phyloP scores from a whole-genome alignment of 2,329 filamentous ascomycete species.

The Neofusicoccum ribis region DNA sequence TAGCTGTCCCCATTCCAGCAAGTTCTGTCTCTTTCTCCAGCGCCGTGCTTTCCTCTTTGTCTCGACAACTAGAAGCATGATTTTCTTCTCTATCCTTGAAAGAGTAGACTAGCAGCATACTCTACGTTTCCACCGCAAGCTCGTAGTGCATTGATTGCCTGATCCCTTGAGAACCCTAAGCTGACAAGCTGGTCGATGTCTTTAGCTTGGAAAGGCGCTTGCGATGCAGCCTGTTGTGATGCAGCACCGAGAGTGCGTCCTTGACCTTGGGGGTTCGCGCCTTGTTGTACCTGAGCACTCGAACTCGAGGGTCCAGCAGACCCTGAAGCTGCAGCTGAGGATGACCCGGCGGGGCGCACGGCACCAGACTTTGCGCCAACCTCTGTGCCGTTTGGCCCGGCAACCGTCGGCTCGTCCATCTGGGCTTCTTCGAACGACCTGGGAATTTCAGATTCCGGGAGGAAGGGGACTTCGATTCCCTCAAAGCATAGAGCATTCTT shows the following conservation, averaged over 20 bases:
- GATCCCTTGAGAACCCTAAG: slow-evolving; percentile 73
- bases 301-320: slow-evolving; percentile 14
- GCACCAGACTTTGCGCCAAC: slow-evolving; percentile 84
- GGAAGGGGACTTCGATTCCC: slow-evolving; percentile 82
- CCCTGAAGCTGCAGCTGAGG: slow-evolving; percentile 27
- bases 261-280: slow-evolving; percentile 29
- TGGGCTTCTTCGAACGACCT: slow-evolving; percentile 71
- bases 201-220: slow-evolving; percentile 55
- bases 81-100: slow-evolving; percentile 31
- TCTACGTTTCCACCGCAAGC: slow-evolving; percentile 85
- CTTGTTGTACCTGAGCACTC: neutral
- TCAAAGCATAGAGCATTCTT: slow-evolving; percentile 86
- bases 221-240: slow-evolving; percentile 23
- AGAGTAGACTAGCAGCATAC: slow-evolving; percentile 79
- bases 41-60: neutral
- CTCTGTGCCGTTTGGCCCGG: slow-evolving; percentile 83
- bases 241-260: slow-evolving; percentile 32
- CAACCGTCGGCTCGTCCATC: slow-evolving; percentile 77
- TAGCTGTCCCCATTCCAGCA: neutral
- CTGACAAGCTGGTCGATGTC: slow-evolving; percentile 74
- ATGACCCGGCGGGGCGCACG: slow-evolving; percentile 57
- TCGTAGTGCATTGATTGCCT: slow-evolving; percentile 78
- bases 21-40: neutral
- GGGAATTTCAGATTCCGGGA: slow-evolving; percentile 93
- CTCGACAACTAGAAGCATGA: slow-evolving; percentile 41